Base-by-base conservation (phyloP, 2,329 filamentous ascomycete species). In the Hypoxylon sp. region DNA sequence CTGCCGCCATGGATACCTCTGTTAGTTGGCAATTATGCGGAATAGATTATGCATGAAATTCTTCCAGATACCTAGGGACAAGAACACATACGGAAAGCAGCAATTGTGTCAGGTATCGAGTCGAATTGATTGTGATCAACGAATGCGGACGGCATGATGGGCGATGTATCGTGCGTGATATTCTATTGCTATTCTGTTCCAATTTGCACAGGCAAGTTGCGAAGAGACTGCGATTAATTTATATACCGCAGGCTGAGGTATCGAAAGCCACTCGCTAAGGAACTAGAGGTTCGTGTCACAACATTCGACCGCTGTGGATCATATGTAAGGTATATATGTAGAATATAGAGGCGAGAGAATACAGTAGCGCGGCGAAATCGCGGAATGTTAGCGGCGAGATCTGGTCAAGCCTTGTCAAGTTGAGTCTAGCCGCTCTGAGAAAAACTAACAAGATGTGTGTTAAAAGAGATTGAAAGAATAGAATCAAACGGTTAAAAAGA, bases 71-170 rank as follows among this genome's bases (percentile, higher is more conserved):
- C 43, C 21, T 51, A 48, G 19, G 48, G 46, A 45, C 5, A 51
- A 19, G 57, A 21, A 30, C 19, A 65, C 87, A 68, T 83, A 91
- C 89, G 85, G 81, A 90, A 91, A 62, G 89, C 87, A 75, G 86
- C 81, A 72, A 91, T 86, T 65, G 87, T 83, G 72, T 90, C 88
- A 60, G 89, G 87, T 80, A 91, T 91, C 61, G 84, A 85, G 81
- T 90, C 86, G 80, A 91, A 91, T 77, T 86, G 81, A 72, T 82
- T 82, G 72, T 79, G 70, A 61, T 84, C 81, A 74, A 89, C 85
- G 71, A 80, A 81, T 34, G 82, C 76, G 60, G 83, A 81, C 63
- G 86, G 82, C 87, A 89, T 89, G 63, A 63, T 77, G 68, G 68
- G 74, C 53, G 56, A 68, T 52, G 41, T 68, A 60, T 36, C 55